Evolutionary conservation across 495 filamentous ascomycete species (phyloP).

Genomic region (Podospora tetraspora): DNA sequence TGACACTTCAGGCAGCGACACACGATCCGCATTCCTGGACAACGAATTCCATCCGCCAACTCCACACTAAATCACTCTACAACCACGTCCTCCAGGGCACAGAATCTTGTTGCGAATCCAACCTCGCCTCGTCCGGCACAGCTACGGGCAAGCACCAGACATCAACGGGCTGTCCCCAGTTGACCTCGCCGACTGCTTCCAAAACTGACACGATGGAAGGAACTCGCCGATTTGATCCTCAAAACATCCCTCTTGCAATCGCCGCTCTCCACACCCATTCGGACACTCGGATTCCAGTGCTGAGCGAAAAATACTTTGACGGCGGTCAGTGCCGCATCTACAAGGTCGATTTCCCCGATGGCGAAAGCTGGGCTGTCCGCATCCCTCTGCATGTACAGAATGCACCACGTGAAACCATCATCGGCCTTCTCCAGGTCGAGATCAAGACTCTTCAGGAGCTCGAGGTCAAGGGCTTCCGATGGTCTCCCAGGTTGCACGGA

Average conservation of each 20-base stretch:
- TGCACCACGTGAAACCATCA: not conserved
- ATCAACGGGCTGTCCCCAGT: no score
- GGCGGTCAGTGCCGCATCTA: not conserved
- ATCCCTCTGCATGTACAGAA: not conserved
- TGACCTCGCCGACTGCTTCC: no score
- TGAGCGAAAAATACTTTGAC: not conserved
- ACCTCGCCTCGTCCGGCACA: no score
- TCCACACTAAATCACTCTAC: no score
- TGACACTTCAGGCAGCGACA: not conserved
- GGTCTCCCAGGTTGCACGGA: not conserved
- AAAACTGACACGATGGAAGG: not conserved
- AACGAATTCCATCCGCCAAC: not conserved
- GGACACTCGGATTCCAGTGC: not conserved
- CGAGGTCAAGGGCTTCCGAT: not conserved
- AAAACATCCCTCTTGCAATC: not conserved
- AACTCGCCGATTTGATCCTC: not conserved
- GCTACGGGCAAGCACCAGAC: no score
- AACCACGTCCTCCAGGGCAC: no score
- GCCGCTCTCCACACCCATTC: not conserved
- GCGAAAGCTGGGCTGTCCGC: not conserved
- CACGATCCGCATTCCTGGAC: not conserved
- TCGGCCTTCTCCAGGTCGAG: no score
- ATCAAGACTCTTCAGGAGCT: no score
- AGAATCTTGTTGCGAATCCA: no score
- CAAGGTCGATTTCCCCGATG: not conserved